Conservation (phyloP, 208 protist genomes). For the Crithidia expoeki region DNA sequence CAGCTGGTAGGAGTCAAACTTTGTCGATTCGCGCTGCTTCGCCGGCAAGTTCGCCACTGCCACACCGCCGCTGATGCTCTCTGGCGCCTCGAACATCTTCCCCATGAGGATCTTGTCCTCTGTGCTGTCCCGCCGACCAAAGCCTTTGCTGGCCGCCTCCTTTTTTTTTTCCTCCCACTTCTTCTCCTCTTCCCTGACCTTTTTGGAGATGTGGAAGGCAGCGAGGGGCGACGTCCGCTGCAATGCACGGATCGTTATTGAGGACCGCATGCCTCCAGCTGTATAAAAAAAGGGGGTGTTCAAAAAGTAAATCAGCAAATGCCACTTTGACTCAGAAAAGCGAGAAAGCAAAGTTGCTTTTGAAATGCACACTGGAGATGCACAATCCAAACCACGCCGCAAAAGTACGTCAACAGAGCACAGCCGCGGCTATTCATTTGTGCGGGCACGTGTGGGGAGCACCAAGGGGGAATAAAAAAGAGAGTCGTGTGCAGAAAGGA, state of each 20-base stretch:
- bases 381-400: no score
- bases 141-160: constrained; percentile 58
- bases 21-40: constrained; percentile 45
- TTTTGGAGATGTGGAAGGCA: constrained; percentile 29
- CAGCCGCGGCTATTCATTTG: no score
- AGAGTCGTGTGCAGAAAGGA: no score
- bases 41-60: constrained; percentile 70
- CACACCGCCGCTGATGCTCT: constrained; percentile 49
- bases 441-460: no score
- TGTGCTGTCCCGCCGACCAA: constrained; percentile 53
- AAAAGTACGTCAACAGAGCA: no score
- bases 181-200: constrained; percentile 38
- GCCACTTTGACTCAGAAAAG: no score
- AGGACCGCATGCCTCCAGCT: background rate
- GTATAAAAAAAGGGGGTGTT: constrained; percentile 1
- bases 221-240: constrained; percentile 16
- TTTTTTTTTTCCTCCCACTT: constrained; percentile 45
- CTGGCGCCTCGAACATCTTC: constrained; percentile 43
- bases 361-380: no score
- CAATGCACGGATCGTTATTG: background rate
- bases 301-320: background rate
- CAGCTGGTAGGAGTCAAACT: constrained; percentile 77
- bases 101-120: constrained; percentile 70
- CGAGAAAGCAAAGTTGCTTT: background rate
- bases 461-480: no score